Evolutionary conservation across 2,329 filamentous ascomycete species (phyloP).

Genomic region (Alternaria dauci): DNA sequence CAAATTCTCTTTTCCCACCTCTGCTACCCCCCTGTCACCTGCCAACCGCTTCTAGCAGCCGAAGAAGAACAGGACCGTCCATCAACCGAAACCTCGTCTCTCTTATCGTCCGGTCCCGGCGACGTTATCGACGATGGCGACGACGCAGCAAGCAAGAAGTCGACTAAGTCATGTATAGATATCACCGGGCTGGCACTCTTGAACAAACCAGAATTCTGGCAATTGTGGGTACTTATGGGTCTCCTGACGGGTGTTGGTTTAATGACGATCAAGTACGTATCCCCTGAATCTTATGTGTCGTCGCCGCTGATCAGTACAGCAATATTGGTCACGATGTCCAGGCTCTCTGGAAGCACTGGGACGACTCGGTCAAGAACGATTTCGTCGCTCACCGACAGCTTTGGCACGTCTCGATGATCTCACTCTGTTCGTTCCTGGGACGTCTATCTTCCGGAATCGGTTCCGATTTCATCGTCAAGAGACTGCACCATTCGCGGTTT

Average conservation of each 20-base stretch:
- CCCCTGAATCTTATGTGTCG: background rate
- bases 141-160: conserved; percentile 67
- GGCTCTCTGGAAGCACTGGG: conserved; percentile 87
- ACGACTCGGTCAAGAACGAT: conserved; percentile 73
- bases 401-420: conserved; percentile 94
- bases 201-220: conserved; percentile 82
- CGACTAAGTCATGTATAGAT: conserved; percentile 82
- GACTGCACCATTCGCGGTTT: conserved; percentile 78
- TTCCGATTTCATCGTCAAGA: conserved; percentile 87
- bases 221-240: conserved; percentile 85
- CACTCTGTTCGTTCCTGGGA: conserved; percentile 83
- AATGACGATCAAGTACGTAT: conserved; percentile 96
- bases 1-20: conserved; percentile 21
- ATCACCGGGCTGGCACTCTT: conserved; percentile 84
- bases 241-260: conserved; percentile 91
- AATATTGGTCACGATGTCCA: conserved; percentile 94
- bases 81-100: conserved; percentile 79
- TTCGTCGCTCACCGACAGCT: conserved; percentile 85
- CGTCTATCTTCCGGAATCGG: conserved; percentile 78
- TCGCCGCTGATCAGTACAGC: conserved; percentile 59
- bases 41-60: conserved; percentile 48
- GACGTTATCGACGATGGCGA: conserved; percentile 57
- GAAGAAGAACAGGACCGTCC: conserved; percentile 53
- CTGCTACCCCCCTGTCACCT: conserved; percentile 33
- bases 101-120: conserved; percentile 71